Evolutionary conservation across 192 early-diverging fungal genomes (phyloP).

Genomic region (Chytriomyces hyalinus): DNA sequence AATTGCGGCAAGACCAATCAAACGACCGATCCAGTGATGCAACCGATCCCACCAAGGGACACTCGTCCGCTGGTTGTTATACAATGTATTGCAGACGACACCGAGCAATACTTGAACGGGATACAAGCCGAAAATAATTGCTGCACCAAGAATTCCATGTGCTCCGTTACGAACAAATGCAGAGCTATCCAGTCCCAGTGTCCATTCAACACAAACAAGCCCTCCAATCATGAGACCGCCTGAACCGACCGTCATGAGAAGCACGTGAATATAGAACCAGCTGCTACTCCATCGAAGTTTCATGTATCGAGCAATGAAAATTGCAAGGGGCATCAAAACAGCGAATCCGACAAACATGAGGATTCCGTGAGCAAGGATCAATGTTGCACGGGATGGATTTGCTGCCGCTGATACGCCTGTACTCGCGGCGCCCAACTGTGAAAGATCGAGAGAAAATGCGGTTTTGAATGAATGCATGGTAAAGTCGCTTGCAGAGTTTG

Average conservation of each 20-base stretch:
- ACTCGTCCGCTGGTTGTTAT: slow-evolving; percentile 18
- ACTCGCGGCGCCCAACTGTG: slow-evolving; percentile 22
- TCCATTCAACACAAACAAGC: slow-evolving; percentile 25
- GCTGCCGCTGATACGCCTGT: background rate
- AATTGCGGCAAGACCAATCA: slow-evolving; percentile 42
- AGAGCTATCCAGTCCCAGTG: background rate
- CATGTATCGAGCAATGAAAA: slow-evolving; percentile 53
- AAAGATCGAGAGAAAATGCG: background rate
- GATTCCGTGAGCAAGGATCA: slow-evolving; percentile 45
- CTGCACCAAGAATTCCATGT: slow-evolving; percentile 39
- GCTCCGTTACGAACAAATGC: background rate
- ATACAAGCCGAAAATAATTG: slow-evolving; percentile 35
- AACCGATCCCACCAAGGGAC: slow-evolving; percentile 55
- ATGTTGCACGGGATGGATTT: slow-evolving; percentile 4
- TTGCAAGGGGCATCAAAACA: slow-evolving; percentile 40
- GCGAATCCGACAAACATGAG: slow-evolving; percentile 58
- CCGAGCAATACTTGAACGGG: slow-evolving; percentile 50
- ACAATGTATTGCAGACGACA: slow-evolving; percentile 37
- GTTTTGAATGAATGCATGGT: background rate
- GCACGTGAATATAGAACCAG: slow-evolving; percentile 54
- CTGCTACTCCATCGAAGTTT: slow-evolving; percentile 41
- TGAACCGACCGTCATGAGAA: slow-evolving; percentile 29
- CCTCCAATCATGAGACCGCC: slow-evolving; percentile 14
- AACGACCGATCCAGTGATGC: slow-evolving; percentile 57
- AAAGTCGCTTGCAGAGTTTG: slow-evolving; percentile 4